phyloP scores from a whole-genome alignment of 202 grass and related monocot species.

The Saccharum hybrid region DNA sequence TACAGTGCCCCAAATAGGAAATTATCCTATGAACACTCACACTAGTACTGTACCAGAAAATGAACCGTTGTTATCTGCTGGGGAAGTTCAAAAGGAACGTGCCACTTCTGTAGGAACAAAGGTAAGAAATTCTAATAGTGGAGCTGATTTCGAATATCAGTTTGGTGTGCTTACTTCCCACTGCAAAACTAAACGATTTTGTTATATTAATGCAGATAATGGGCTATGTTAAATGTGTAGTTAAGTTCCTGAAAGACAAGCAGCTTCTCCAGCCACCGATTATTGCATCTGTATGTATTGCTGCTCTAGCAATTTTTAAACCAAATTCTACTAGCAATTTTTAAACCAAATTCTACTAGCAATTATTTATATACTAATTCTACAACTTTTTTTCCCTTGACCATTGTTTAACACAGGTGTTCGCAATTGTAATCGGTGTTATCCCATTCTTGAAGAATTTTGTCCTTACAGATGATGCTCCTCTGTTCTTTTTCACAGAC shows the following conservation, averaged over 20 bases:
- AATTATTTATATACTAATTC: slow-evolving; percentile 1
- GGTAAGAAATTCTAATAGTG: slow-evolving; percentile 40
- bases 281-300: slow-evolving; percentile 83
- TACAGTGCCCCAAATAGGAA: slow-evolving; percentile 41
- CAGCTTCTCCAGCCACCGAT: slow-evolving; percentile 95
- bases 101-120: slow-evolving; percentile 54
- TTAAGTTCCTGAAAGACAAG: slow-evolving; percentile 80
- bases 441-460: slow-evolving; percentile 89
- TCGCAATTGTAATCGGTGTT: slow-evolving; percentile 79
- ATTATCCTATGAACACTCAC: slow-evolving; percentile 46
- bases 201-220: slow-evolving; percentile 69
- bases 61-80: slow-evolving; percentile 67
- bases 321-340: slow-evolving; percentile 39
- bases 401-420: slow-evolving; percentile 49
- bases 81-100: slow-evolving; percentile 38
- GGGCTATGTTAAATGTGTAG: slow-evolving; percentile 43
- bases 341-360: neutral
- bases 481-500: slow-evolving; percentile 87
- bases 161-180: slow-evolving; percentile 9
- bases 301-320: neutral
- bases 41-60: slow-evolving; percentile 55
- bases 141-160: neutral
- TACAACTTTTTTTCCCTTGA: slow-evolving; percentile 23
- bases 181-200: slow-evolving; percentile 28
- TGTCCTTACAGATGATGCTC: slow-evolving; percentile 84